Conservation (phyloP, 208 protist genomes). For the Wallacemonas sp. region DNA sequence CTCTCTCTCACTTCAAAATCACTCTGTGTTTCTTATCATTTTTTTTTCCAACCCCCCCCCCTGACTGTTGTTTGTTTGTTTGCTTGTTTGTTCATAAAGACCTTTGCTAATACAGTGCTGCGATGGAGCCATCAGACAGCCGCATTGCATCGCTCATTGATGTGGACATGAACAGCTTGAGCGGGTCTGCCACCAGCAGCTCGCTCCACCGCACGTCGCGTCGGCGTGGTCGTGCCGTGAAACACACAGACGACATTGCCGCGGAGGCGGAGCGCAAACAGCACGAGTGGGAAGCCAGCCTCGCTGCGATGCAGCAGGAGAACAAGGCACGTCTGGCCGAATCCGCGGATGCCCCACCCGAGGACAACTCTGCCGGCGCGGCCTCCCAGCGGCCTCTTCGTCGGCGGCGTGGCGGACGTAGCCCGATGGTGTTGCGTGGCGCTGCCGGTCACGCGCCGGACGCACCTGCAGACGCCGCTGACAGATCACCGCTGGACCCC, state of each 20-base stretch:
- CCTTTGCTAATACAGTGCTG: too few relatives aligned
- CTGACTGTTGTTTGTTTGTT: not conserved
- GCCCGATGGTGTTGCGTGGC: not conserved
- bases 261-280: conserved; percentile 21
- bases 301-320: conserved; percentile 74
- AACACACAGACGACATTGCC: not conserved
- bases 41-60: too few relatives aligned
- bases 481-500: too few relatives aligned
- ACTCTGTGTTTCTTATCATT: too few relatives aligned
- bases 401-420: not conserved
- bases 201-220: conserved; percentile 28
- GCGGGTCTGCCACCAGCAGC: conserved; percentile 31
- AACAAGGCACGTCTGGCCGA: conserved; percentile 60
- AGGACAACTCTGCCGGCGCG: conserved; percentile 12
- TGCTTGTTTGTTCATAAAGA: not conserved
- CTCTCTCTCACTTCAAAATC: not conserved
- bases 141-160: not conserved
- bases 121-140: not conserved
- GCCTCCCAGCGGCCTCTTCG: conserved; percentile 10
- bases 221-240: conserved; percentile 24
- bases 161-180: conserved; percentile 24
- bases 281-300: conserved; percentile 35
- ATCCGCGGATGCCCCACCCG: conserved; percentile 16
- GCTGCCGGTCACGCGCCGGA: too few relatives aligned
- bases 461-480: not conserved